Conservation (phyloP, 116 monocot genomes). For the Phalaenopsis hybrid region DNA sequence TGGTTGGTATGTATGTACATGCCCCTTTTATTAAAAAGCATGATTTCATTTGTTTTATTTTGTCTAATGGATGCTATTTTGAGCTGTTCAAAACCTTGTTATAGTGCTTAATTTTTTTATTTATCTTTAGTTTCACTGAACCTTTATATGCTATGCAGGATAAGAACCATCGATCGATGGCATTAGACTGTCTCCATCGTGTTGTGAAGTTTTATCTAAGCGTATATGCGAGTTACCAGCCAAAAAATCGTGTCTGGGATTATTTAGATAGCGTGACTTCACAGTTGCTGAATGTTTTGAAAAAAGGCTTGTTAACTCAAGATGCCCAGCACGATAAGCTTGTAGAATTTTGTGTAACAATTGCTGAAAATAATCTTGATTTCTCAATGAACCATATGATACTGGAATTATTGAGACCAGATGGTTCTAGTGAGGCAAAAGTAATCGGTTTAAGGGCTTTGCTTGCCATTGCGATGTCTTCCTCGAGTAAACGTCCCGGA, state of each 20-base stretch:
- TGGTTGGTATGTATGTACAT: no score
- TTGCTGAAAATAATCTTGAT: slow-evolving; percentile 87
- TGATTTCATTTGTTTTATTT: neutral
- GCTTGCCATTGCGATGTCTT: slow-evolving; percentile 84
- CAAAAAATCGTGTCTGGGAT: slow-evolving; percentile 88
- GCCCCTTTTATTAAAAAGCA: neutral
- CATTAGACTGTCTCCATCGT: slow-evolving; percentile 95
- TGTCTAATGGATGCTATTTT: neutral
- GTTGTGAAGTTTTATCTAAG: slow-evolving; percentile 89
- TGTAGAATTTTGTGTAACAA: slow-evolving; percentile 97
- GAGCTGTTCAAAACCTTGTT: neutral
- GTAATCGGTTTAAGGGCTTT: slow-evolving; percentile 93
- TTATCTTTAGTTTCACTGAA: neutral
- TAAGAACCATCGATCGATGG: slow-evolving; percentile 97
- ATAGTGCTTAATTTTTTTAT: neutral
- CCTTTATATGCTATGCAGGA: slow-evolving; percentile 49
- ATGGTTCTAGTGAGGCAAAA: slow-evolving; percentile 92
- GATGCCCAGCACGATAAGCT: slow-evolving; percentile 98
- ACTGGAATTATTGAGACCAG: slow-evolving; percentile 77
- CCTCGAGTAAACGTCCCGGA: slow-evolving; percentile 56
- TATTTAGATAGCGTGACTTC: slow-evolving; percentile 96
- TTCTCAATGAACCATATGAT: slow-evolving; percentile 98
- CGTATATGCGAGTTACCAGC: slow-evolving; percentile 77
- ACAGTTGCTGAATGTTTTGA: slow-evolving; percentile 75
- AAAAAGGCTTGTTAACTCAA: slow-evolving; percentile 89